Conservation (phyloP, 108 stramenopile species). For the Skeletonema tropicum region DNA sequence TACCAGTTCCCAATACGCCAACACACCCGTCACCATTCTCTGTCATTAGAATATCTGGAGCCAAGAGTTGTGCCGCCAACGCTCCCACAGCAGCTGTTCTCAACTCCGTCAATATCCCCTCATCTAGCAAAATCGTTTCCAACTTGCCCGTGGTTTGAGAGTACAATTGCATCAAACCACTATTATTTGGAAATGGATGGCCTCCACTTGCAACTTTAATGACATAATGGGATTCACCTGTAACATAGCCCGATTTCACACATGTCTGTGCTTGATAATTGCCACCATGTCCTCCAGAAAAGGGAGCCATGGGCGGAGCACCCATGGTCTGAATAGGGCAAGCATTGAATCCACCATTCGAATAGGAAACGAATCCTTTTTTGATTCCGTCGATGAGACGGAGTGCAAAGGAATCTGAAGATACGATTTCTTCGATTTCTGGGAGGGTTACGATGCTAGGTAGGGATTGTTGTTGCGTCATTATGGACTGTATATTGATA, state of each 20-base stretch:
- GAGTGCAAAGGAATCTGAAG: constrained; percentile 34
- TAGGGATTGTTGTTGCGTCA: background rate
- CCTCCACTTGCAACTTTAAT: constrained; percentile 78
- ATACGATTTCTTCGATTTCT: constrained; percentile 53
- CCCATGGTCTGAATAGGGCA: constrained; percentile 74
- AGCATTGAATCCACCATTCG: constrained; percentile 62
- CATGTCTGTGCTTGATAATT: constrained; percentile 65
- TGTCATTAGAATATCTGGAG: constrained; percentile 23
- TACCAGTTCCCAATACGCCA: constrained; percentile 71
- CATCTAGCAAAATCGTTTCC: constrained; percentile 65
- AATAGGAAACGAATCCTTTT: constrained; percentile 59
- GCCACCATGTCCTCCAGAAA: constrained; percentile 19
- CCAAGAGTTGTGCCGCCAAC: constrained; percentile 55
- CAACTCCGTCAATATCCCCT: constrained; percentile 73
- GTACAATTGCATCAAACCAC: constrained; percentile 70
- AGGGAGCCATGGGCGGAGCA: constrained; percentile 68
- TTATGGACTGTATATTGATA: background rate
- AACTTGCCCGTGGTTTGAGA: constrained; percentile 68
- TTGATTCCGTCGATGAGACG: constrained; percentile 58
- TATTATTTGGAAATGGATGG: constrained; percentile 55
- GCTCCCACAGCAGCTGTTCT: constrained; percentile 82
- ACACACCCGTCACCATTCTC: constrained; percentile 17
- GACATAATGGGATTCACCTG: constrained; percentile 59
- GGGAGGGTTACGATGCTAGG: constrained; percentile 41
- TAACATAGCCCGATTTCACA: constrained; percentile 75